Conservation (phyloP, 495 filamentous ascomycete species). For the Podospora comata region DNA sequence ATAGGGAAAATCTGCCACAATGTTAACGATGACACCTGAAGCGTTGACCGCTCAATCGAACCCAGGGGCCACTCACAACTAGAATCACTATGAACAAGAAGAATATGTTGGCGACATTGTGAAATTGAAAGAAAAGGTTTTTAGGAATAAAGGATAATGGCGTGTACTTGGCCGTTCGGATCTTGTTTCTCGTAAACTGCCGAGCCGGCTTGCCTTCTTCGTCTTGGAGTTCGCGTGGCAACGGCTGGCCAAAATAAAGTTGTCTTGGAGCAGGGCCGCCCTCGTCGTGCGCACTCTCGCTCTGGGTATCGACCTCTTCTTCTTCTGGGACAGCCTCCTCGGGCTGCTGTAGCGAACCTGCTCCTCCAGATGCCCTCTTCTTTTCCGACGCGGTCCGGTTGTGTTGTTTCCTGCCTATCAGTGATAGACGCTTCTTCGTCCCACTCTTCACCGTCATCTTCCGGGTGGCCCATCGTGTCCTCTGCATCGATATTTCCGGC, state of each 20-base stretch:
- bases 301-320: slow-evolving; percentile 36
- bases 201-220: slow-evolving; percentile 71
- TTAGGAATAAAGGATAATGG: slow-evolving; percentile 95
- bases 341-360: slow-evolving; percentile 41
- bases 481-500: slow-evolving; percentile 50
- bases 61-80: slow-evolving; percentile 58
- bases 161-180: slow-evolving; percentile 95
- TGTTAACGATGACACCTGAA: neutral
- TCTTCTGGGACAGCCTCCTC: slow-evolving; percentile 39
- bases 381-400: slow-evolving; percentile 64
- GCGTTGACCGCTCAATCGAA: slow-evolving; percentile 5
- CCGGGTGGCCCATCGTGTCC: slow-evolving; percentile 93
- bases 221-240: slow-evolving; percentile 75
- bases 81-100: slow-evolving; percentile 97
- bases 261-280: slow-evolving; percentile 34
- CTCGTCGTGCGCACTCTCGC: slow-evolving; percentile 34
- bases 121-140: slow-evolving; percentile 95
- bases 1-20: slow-evolving; percentile 83
- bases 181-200: slow-evolving; percentile 87
- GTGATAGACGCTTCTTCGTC: slow-evolving; percentile 74
- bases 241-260: slow-evolving; percentile 82
- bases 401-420: slow-evolving; percentile 75
- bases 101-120: slow-evolving; percentile 98
- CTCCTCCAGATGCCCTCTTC: slow-evolving; percentile 62
- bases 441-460: slow-evolving; percentile 70